Evolutionary conservation across 2,329 filamentous ascomycete species (phyloP), one percentile per base, ranked within the genome.

Genomic region (Epichloe aotearoae): DNA sequence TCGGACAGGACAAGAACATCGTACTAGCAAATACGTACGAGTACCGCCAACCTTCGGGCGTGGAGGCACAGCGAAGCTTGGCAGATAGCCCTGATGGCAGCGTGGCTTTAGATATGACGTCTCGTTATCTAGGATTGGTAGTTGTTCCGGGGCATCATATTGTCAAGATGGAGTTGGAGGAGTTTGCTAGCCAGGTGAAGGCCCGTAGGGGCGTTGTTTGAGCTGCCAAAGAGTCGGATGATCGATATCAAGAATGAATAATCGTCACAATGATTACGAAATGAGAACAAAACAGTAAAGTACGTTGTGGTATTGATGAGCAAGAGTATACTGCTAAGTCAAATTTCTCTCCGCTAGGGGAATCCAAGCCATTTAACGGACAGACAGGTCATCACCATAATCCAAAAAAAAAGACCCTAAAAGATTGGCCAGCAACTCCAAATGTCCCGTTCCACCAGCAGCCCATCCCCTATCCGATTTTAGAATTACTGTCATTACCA

Each of bases 111-210:
- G 79, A 88, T 58, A 86, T 95, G 82, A 84, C 80, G 26, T 89
- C 86, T 57, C 81, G 93, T 50, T 95, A 88, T 62, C 79, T 98
- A 20, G 93, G 93, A 0, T 70, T 97, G 26, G 82, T 98, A 3
- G 90, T 96, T 23, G 80, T 98, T 4, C 93, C 93, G 0, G 90
- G 91, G 0, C 73, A 85, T 57, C 81, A 95, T 64, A 87, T 98
- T 57, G 81, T 76, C 53, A 91, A 85, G 71, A 88, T 98, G 60
- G 90, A 96, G 66, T 74, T 93, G 45, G 89, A 97, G 63, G 84
- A 91, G 56, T 84, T 83, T 62, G 67, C 68, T 2, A 82, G 79
- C 54, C 78, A 82, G 61, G 60, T 73, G 48, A 67, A 54, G 54
- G 55, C 54, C 14, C 6, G 11, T 26, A 8, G 26, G 14, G 17